A percentile compares a stretch with the other conserved stretches of the same genome.
phyloP scores from a whole-genome alignment of 306 rosid genomes.

The Echinosophora koreensis region DNA sequence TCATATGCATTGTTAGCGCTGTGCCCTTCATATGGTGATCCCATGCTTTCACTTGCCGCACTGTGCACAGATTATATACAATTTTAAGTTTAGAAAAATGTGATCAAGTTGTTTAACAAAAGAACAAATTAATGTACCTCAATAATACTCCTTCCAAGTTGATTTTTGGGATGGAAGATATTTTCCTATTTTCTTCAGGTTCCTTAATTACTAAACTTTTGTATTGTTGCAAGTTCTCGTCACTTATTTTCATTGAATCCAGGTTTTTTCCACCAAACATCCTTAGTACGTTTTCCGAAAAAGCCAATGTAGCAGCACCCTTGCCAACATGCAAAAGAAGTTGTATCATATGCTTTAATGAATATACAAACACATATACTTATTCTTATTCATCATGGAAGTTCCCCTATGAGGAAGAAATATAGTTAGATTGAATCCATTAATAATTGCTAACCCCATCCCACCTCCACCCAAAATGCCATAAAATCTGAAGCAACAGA shows the following conservation, averaged over 20 bases:
- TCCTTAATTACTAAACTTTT: background rate
- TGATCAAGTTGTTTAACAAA: background rate
- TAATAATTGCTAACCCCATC: background rate
- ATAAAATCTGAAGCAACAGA: background rate
- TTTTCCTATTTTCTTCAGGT: conserved; percentile 32
- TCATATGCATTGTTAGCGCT: conserved; percentile 31
- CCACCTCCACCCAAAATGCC: background rate
- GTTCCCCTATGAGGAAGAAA: background rate
- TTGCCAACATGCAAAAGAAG: conserved; percentile 33
- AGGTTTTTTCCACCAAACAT: conserved; percentile 7
- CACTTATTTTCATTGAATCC: conserved; percentile 7
- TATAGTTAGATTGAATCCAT: background rate
- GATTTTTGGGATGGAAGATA: conserved; percentile 22
- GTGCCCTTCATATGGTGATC: conserved; percentile 39
- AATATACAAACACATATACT: conserved; percentile 31
- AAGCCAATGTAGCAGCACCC: conserved; percentile 20
- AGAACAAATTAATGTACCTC: conserved; percentile 35
- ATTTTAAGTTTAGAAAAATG: conserved; percentile 29
- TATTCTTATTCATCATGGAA: conserved; percentile 19
- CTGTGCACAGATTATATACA: conserved; percentile 24
- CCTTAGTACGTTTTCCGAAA: conserved; percentile 21
- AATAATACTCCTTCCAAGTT: conserved; percentile 21
- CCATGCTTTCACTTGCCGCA: conserved; percentile 26
- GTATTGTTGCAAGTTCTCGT: conserved; percentile 27
- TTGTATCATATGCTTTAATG: conserved; percentile 9